Evolutionary conservation across 2,329 filamentous ascomycete species (phyloP).

Genomic region (Phaeosphaeria sp.): DNA sequence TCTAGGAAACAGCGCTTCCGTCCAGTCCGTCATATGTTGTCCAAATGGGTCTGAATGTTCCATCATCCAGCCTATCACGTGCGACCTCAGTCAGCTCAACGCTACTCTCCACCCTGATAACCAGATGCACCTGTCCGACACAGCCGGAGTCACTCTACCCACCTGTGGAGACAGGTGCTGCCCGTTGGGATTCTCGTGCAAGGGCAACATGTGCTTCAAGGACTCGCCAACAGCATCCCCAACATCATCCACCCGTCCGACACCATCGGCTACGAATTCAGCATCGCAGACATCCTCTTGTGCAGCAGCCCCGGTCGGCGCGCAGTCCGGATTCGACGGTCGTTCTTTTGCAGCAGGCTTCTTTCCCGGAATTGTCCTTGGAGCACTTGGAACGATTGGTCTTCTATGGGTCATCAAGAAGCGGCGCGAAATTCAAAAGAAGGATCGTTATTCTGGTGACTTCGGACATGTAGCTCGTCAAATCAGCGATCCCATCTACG

Average conservation of each 20-base stretch:
- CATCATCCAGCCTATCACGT: conserved; percentile 69
- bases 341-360: conserved; percentile 48
- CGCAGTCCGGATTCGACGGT: conserved; percentile 35
- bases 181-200: conserved; percentile 74
- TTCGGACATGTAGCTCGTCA: conserved; percentile 46
- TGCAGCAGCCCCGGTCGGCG: conserved; percentile 21
- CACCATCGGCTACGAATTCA: conserved; percentile 36
- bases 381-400: conserved; percentile 38
- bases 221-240: conserved; percentile 46
- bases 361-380: conserved; percentile 46
- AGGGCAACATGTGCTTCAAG: conserved; percentile 57
- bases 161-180: conserved; percentile 70
- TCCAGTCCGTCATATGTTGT: conserved; percentile 75
- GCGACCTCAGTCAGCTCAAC: conserved; percentile 68
- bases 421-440: conserved; percentile 36
- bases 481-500: conserved; percentile 49
- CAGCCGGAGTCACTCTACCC: conserved; percentile 59
- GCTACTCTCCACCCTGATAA: conserved; percentile 62
- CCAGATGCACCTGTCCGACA: conserved; percentile 70
- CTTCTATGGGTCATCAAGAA: conserved; percentile 45
- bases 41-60: conserved; percentile 64
- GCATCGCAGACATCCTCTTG: conserved; percentile 39
- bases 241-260: conserved; percentile 22
- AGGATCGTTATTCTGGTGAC: conserved; percentile 45
- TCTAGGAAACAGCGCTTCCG: conserved; percentile 62